These are phyloP conservation scores for Aspergillus aculeatinus DNA, from an alignment of 2,329 filamentous ascomycete species.

Conservation along the genomic window DNA sequence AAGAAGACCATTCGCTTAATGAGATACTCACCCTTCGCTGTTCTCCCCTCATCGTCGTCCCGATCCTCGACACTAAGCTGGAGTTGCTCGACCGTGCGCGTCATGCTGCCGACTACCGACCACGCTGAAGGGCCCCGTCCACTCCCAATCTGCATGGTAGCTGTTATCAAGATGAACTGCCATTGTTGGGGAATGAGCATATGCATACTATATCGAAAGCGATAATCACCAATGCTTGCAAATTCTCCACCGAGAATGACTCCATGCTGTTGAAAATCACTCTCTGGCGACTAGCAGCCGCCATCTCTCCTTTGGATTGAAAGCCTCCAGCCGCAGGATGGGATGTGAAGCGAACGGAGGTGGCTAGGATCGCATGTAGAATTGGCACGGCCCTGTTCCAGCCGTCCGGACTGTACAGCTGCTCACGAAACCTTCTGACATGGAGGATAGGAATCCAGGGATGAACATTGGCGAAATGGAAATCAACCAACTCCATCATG, in stretches of 20 bases:
- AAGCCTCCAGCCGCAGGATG: slow-evolving; percentile 17
- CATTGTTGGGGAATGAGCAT: no score
- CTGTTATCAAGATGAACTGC: no score
- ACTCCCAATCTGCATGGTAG: slow-evolving; percentile 26
- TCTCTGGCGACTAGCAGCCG: slow-evolving; percentile 19
- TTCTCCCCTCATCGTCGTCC: slow-evolving; percentile 17
- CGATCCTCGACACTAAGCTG: slow-evolving; percentile 33
- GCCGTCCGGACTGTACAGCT: slow-evolving; percentile 19
- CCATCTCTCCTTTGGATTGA: slow-evolving; percentile 10
- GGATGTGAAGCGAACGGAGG: slow-evolving; percentile 24
- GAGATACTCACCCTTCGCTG: slow-evolving; percentile 23
- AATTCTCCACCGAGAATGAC: slow-evolving; percentile 34
- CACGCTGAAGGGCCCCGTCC: slow-evolving; percentile 36
- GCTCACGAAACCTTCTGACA: slow-evolving; percentile 28
- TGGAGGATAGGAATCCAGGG: slow-evolving; percentile 39
- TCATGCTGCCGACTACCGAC: slow-evolving; percentile 37
- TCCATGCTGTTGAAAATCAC: slow-evolving; percentile 36
- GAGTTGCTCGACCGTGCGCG: slow-evolving; percentile 36
- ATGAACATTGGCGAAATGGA: slow-evolving; percentile 33
- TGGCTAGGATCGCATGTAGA: slow-evolving; percentile 22
- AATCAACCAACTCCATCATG: slow-evolving; percentile 27
- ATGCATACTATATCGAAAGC: slow-evolving; percentile 32
- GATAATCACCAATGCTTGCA: slow-evolving; percentile 38
- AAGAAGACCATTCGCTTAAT: slow-evolving; percentile 42
- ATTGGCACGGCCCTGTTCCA: slow-evolving; percentile 23